Percentiles rank a stretch among this genome's conserved stretches.
Evolutionary conservation across 139 green algal genomes (phyloP).

Genomic region (Eudorina sp.): DNA sequence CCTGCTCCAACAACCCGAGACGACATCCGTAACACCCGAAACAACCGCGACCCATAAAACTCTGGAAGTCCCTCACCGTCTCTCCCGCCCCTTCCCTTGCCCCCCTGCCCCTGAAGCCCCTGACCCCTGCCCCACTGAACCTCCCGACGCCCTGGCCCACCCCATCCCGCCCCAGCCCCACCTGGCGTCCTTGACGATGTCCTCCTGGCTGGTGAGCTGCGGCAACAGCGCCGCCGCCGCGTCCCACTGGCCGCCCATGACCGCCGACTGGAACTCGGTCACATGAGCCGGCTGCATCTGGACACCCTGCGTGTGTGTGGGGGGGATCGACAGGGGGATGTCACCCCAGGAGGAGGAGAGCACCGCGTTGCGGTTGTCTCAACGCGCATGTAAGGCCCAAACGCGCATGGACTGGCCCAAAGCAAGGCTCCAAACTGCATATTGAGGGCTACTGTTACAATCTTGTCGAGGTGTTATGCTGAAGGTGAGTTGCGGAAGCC

Average conservation of each 20-base stretch:
- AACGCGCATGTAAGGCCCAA: no score
- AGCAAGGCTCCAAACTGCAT: no score
- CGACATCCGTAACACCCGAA: background rate
- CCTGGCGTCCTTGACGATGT: slow-evolving; percentile 21
- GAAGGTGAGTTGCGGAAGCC: no score
- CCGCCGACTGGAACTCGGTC: slow-evolving; percentile 63
- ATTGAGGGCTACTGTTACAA: no score
- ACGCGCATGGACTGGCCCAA: no score
- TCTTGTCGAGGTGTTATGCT: no score
- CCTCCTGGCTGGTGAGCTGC: background rate
- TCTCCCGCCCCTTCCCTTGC: background rate
- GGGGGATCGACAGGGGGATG: no score
- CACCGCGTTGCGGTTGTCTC: no score
- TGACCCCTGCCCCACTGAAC: background rate
- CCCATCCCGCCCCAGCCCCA: background rate
- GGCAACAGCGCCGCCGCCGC: slow-evolving; percentile 73
- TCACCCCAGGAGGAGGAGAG: no score
- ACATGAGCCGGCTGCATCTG: slow-evolving; percentile 78
- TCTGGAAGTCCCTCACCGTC: no score
- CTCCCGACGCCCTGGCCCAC: background rate
- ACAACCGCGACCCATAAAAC: no score
- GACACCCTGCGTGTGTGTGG: slow-evolving; percentile 60
- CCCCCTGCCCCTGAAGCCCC: background rate
- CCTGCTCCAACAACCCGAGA: no score
- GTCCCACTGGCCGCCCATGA: slow-evolving; percentile 76